Evolutionary conservation across 2,329 filamentous ascomycete genomes (phyloP).

Genomic region (Cytospora paraplurivora): DNA sequence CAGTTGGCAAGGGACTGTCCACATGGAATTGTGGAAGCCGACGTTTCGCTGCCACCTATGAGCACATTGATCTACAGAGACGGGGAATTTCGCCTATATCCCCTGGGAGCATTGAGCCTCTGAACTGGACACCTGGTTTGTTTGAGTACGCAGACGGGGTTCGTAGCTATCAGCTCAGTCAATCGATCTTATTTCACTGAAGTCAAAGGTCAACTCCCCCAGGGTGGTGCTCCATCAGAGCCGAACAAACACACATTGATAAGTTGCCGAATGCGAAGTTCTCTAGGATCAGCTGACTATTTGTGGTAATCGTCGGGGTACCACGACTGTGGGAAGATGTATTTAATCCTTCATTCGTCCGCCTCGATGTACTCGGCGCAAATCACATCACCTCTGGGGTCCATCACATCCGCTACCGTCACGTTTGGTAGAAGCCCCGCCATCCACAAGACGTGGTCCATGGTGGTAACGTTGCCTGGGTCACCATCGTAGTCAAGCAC

Average conservation of each 20-base stretch:
- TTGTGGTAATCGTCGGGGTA: neutral
- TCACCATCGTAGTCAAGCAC: conserved; percentile 21
- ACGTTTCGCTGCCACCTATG: neutral
- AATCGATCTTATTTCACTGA: neutral
- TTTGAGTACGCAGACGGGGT: neutral
- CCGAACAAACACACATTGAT: too few relatives aligned
- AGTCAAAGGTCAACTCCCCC: too few relatives aligned
- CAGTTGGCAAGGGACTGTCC: neutral
- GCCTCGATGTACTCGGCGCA: conserved; percentile 22
- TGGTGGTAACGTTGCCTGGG: conserved; percentile 14
- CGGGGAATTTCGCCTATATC: neutral
- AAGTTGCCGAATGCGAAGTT: too few relatives aligned
- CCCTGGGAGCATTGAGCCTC: neutral
- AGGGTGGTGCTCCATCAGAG: too few relatives aligned
- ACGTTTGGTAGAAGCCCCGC: conserved; percentile 14
- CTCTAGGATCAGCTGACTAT: too few relatives aligned
- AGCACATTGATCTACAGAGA: neutral
- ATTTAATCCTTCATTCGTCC: neutral
- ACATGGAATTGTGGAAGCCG: neutral
- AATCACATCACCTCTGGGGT: conserved; percentile 1
- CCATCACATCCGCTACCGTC: conserved; percentile 20
- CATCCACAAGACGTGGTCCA: conserved; percentile 21
- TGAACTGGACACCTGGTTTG: neutral
- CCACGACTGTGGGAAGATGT: neutral
- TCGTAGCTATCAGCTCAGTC: neutral